Base-by-base conservation (phyloP, 2,329 filamentous ascomycete genomes). In the Fusarium algeriense region DNA sequence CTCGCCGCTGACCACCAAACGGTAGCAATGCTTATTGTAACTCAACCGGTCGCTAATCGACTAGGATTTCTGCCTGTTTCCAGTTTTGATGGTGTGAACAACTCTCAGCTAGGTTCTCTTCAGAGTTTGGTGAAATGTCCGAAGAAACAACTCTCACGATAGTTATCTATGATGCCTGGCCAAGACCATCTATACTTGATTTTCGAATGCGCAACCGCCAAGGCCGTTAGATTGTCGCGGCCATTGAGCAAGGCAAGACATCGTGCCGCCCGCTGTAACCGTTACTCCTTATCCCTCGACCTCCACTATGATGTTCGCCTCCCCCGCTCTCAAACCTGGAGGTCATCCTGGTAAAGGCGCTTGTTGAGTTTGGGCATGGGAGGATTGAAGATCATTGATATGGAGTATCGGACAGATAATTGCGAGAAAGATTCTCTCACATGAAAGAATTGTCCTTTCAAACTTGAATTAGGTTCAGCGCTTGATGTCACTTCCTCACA, bases 221-320 rank as follows among this genome's bases (percentile, higher is more conserved):
- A 67, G 54, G 61, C 53, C 63, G 56, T 64, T 75, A 60, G 62
- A 62, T 61, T 60, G 73, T 66, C 64, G 44, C 46, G 55, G 32
- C 48, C 45, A 53, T 54, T 46, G 73, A 73, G 73, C 74, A 75
- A 74, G 70, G 75, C 74, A 76, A 23, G 20, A 23, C 20, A 23
- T 76, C 64, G 57, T 73, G 71, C 60, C 70, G 71, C 70, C 67
- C 67, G 52, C 69, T 67, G 66, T 64, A 71, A 74, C 73, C 73
- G 71, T 74, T 74, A 48, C 53, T 69, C 53, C 56, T 38, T 37
- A 69, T 52, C 48, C 48, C 48, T 52, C 26, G 40, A 54, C 64
- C 70, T 73, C 73, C 69, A 69, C 64, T 74, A 73, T 68, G 60
- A 52, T 61, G 43, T 75, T 75, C 69, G 64, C 73, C 70, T 70